Base-by-base conservation (phyloP, 352 stramenopile genomes). In the Phytopythium boreale region DNA sequence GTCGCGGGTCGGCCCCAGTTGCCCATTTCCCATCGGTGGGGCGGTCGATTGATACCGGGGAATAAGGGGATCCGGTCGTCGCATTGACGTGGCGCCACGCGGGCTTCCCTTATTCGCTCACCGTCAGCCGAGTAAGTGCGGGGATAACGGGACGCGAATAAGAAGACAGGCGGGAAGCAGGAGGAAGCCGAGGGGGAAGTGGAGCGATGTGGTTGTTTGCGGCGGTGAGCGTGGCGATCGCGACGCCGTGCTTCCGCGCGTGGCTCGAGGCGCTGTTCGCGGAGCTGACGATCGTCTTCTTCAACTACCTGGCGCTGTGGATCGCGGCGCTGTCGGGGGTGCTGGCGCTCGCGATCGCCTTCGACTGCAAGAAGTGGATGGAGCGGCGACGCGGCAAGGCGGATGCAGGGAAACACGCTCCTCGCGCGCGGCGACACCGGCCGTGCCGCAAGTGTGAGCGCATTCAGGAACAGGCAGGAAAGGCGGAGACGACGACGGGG, bases 221-320 rank as follows among this genome's bases (percentile, higher is more conserved):
- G 34, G 70, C 61, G 47, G 80, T 90, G 63, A 79, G 68, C 59
- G 29, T 84, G 27, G 79, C 79, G 31, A 80, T 90, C 66, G 74
- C 71, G 29, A 82, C 76, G 68, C 78, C 82, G 15, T 72, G 67
- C 46, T 66, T 90, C 61, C 82, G 82, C 67, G 67, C 70, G 15
- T 76, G 69, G 69, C 78, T 90, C 46, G 77, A 90, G 56, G 64
- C 65, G 53, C 62, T 88, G 9, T 90, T 90, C 62, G 76, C 82
- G 12, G 79, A 90, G 68, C 71, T 90, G 44, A 74, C 74, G 27
- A 67, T 88, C 69, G 44, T 89, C 53, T 89, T 89, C 66, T 77
- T 90, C 69, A 86, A 75, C 56, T 82, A 83, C 53, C 66, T 89
- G 43, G 43, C 59, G 1, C 44, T 81, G 20, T 63, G 80, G 51